Percentiles rank a stretch among this genome's conserved stretches.
phyloP scores from a whole-genome alignment of 768 basidiomycete species.

The Termitomyces sp. region DNA sequence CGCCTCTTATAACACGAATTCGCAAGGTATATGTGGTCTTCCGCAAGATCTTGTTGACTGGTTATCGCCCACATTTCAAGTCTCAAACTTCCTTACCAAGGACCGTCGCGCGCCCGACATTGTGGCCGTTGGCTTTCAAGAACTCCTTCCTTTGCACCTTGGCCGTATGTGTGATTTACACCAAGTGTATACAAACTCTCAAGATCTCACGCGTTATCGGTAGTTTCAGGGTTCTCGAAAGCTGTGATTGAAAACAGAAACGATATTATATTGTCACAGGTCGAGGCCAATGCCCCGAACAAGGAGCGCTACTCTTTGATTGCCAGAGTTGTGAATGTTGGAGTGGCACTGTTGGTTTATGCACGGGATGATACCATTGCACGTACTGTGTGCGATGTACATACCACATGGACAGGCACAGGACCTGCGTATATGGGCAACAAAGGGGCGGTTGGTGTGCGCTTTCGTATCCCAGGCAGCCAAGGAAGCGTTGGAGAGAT shows the following conservation, averaged over 20 bases:
- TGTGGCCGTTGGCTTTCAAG: constrained; percentile 90
- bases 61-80: constrained; percentile 79
- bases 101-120: constrained; percentile 72
- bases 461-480: constrained; percentile 64
- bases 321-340: constrained; percentile 77
- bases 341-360: constrained; percentile 85
- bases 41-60: constrained; percentile 90
- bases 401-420: constrained; percentile 72
- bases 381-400: constrained; percentile 55
- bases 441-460: constrained; percentile 89
- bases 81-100: constrained; percentile 65
- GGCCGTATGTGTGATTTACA: constrained; percentile 53
- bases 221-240: constrained; percentile 77
- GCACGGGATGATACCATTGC: constrained; percentile 67
- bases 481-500: constrained; percentile 63
- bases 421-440: constrained; percentile 83
- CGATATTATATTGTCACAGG: constrained; percentile 67
- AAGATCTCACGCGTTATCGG: constrained; percentile 5
- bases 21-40: constrained; percentile 68
- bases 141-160: constrained; percentile 84
- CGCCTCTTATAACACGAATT: constrained; percentile 88
- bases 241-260: constrained; percentile 65
- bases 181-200: constrained; percentile 2
- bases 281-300: constrained; percentile 65
- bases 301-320: constrained; percentile 76